phyloP scores from a whole-genome alignment of 371 early-diverging fungal genomes.

The Syncephalastrum sp. region DNA sequence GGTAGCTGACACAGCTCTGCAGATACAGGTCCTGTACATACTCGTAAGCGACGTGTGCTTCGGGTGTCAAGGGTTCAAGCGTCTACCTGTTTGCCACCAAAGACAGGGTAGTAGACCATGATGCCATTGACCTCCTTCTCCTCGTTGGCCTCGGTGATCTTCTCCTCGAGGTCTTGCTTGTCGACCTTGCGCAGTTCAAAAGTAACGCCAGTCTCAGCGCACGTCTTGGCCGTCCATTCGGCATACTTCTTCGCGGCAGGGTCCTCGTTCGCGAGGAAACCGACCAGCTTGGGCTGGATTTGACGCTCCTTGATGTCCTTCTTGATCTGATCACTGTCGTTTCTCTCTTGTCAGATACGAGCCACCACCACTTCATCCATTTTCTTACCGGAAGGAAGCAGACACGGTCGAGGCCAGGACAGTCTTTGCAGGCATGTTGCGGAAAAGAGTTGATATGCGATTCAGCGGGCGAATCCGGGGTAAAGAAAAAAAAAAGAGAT shows the following conservation, averaged over 20 bases:
- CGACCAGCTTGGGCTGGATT: constrained; percentile 85
- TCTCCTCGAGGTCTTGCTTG: constrained; percentile 82
- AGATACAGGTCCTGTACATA: constrained; percentile 82
- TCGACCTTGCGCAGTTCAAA: constrained; percentile 87
- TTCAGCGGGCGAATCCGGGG: neutral
- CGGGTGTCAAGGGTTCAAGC: neutral
- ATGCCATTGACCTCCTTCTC: constrained; percentile 86
- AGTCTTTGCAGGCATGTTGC: constrained; percentile 52
- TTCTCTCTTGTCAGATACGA: neutral
- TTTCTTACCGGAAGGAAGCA: constrained; percentile 58
- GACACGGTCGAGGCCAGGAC: constrained; percentile 62
- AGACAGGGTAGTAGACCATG: constrained; percentile 96
- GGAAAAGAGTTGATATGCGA: neutral
- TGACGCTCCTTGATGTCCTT: constrained; percentile 65
- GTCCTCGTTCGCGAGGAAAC: constrained; percentile 94
- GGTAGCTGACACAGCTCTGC: constrained; percentile 82
- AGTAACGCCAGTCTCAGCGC: constrained; percentile 84
- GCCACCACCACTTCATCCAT: neutral
- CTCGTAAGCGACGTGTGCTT: neutral
- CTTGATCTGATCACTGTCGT: constrained; percentile 78
- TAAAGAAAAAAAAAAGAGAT: neutral
- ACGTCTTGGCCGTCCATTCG: constrained; percentile 90
- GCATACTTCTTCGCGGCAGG: constrained; percentile 89
- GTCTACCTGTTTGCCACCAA: constrained; percentile 81
- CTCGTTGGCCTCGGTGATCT: constrained; percentile 84